Conservation (phyloP, 2,329 filamentous ascomycete species). For the Ambrosiella cleistominuta region DNA sequence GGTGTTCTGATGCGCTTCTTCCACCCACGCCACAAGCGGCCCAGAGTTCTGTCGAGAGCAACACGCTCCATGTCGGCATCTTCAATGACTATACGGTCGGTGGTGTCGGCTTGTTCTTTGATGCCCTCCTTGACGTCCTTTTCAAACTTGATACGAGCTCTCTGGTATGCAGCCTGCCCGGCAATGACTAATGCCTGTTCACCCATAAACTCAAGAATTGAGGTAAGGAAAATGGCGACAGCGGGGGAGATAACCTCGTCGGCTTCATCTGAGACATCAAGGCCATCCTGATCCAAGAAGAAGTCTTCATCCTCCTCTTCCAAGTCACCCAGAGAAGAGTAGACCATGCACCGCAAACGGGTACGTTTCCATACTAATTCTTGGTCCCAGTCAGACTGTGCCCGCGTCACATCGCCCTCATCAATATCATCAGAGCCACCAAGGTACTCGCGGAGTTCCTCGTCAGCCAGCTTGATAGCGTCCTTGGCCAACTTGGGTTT, state of each 20-base stretch:
- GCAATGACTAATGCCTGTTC: conserved; percentile 81
- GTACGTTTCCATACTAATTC: conserved; percentile 89
- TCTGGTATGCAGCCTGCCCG: conserved; percentile 63
- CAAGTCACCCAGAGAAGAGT: conserved; percentile 87
- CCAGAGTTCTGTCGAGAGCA: conserved; percentile 73
- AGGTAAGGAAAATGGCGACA: conserved; percentile 88
- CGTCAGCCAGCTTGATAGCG: conserved; percentile 65
- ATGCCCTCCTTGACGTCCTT: conserved; percentile 39
- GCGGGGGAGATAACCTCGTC: conserved; percentile 68
- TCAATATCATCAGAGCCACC: conserved; percentile 48
- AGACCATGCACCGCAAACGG: conserved; percentile 90
- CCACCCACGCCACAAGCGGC: conserved; percentile 86
- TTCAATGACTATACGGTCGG: conserved; percentile 62
- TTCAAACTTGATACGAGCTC: conserved; percentile 40
- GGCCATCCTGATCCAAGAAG: conserved; percentile 63
- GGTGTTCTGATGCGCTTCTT: conserved; percentile 62
- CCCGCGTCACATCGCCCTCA: neutral
- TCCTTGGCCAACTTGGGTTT: conserved; percentile 79
- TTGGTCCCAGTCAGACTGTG: conserved; percentile 55
- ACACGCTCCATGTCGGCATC: conserved; percentile 87
- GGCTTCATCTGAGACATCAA: conserved; percentile 41
- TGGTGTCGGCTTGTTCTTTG: conserved; percentile 28
- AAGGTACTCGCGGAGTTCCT: conserved; percentile 75
- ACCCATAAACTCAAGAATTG: conserved; percentile 82
- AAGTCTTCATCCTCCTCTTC: conserved; percentile 95